Conservation (phyloP, 2,329 filamentous ascomycete genomes). For the Fusarium algeriense region DNA sequence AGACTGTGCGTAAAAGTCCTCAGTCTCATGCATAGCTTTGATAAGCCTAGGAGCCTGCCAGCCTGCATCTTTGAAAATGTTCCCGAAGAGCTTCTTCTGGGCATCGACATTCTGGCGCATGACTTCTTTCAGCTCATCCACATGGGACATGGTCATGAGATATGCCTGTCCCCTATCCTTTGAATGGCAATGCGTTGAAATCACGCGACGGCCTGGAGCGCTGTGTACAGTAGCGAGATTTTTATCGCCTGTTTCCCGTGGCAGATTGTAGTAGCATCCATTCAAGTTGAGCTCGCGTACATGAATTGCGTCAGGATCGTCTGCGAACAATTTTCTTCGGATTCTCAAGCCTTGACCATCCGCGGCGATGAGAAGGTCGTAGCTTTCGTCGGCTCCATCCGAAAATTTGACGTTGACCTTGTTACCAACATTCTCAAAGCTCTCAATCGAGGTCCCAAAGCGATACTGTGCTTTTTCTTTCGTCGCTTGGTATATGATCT, state of each 20-base stretch:
- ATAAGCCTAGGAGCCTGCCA: constrained; percentile 59
- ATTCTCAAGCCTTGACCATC: constrained; percentile 32
- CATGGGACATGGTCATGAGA: constrained; percentile 48
- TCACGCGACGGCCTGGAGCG: constrained; percentile 17
- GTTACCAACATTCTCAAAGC: constrained; percentile 17
- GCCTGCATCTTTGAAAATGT: constrained; percentile 58
- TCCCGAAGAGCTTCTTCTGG: constrained; percentile 56
- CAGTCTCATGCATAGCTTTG: constrained; percentile 50
- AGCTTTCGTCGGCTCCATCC: constrained; percentile 13
- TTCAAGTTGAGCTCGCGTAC: constrained; percentile 20
- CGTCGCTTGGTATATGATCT: constrained; percentile 61
- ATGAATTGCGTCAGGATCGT: constrained; percentile 21
- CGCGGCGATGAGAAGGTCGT: constrained; percentile 30
- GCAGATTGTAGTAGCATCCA: constrained; percentile 25
- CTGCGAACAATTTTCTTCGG: constrained; percentile 9
- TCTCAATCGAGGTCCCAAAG: constrained; percentile 26
- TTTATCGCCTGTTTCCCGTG: constrained; percentile 7
- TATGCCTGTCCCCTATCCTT: constrained; percentile 44
- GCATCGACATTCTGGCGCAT: constrained; percentile 43
- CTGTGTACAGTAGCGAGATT: constrained; percentile 29
- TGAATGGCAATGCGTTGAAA: constrained; percentile 34
- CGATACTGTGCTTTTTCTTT: constrained; percentile 34
- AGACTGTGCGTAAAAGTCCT: constrained; percentile 60
- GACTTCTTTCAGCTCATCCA: constrained; percentile 43
- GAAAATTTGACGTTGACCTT: constrained; percentile 25